A percentile compares a stretch with the other conserved stretches of the same genome.
phyloP scores from a whole-genome alignment of 768 basidiomycete species.

The Kwoniella sp. region DNA sequence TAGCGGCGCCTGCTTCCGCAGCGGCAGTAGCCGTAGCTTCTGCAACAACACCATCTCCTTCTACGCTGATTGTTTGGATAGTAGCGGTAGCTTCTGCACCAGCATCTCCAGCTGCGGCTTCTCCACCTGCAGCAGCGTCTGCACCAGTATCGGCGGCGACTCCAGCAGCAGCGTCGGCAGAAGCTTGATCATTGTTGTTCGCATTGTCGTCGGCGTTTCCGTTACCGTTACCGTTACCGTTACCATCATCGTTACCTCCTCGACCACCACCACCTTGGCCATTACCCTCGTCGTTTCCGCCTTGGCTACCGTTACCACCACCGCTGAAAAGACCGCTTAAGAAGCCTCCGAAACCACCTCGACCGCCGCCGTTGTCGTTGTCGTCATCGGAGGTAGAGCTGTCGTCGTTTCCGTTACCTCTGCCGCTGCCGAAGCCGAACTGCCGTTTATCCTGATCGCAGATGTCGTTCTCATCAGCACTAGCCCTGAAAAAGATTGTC shows the following conservation, averaged over 20 bases:
- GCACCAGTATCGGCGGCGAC: background rate
- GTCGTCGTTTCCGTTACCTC: background rate
- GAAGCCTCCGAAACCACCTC: background rate
- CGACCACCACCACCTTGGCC: constrained; percentile 3
- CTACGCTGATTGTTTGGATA: background rate
- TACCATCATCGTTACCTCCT: background rate
- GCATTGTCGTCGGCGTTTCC: background rate
- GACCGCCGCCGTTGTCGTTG: background rate
- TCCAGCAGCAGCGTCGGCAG: background rate
- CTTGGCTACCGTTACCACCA: background rate
- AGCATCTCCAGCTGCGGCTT: too few species aligned
- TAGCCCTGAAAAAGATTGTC: too few species aligned
- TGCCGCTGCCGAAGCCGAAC: background rate
- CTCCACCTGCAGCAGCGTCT: background rate
- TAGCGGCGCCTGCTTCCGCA: too few species aligned
- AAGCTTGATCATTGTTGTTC: too few species aligned
- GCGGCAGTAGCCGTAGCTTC: background rate
- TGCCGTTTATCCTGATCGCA: background rate
- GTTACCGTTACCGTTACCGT: constrained; percentile 1
- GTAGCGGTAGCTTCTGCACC: background rate
- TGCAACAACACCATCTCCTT: background rate
- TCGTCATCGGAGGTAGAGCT: too few species aligned
- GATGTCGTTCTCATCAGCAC: too few species aligned
- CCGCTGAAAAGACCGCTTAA: background rate
- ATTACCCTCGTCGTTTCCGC: background rate